A percentile compares a stretch with the other conserved stretches of the same genome.
phyloP scores from a whole-genome alignment of 148 eudicot species.

The Silene uniflora region DNA sequence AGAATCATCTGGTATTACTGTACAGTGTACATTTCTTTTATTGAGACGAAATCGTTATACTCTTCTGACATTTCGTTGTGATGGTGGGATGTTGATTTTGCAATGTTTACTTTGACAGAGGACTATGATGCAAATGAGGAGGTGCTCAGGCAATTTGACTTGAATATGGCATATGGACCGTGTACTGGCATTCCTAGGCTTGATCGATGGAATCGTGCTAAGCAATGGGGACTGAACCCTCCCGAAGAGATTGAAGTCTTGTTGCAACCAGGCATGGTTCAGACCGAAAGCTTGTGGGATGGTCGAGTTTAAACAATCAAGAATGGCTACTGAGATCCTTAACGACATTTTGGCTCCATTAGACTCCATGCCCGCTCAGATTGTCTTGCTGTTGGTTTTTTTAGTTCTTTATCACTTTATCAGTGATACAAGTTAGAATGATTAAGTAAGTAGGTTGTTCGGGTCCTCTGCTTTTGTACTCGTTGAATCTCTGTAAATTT shows the following conservation, averaged over 20 bases:
- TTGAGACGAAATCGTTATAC: neutral
- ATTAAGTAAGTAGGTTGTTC: neutral
- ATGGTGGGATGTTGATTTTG: neutral
- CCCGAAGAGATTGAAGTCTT: slow-evolving; percentile 43
- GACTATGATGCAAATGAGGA: slow-evolving; percentile 49
- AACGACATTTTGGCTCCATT: neutral
- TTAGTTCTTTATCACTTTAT: slow-evolving; percentile 19
- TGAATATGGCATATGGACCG: slow-evolving; percentile 72
- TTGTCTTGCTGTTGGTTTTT: slow-evolving; percentile 17
- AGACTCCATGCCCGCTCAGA: neutral
- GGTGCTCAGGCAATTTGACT: slow-evolving; percentile 68
- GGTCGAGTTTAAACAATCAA: slow-evolving; percentile 38
- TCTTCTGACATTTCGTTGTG: neutral
- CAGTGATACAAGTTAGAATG: slow-evolving; percentile 16
- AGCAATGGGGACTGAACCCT: slow-evolving; percentile 48
- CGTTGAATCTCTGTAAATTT: neutral
- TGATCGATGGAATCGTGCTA: slow-evolving; percentile 64
- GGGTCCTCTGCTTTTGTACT: neutral
- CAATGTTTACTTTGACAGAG: slow-evolving; percentile 25
- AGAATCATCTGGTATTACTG: neutral
- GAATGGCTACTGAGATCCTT: neutral
- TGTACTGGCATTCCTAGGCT: slow-evolving; percentile 60
- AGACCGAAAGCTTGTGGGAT: slow-evolving; percentile 54
- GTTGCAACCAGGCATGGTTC: slow-evolving; percentile 31
- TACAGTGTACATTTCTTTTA: neutral